phyloP scores from a whole-genome alignment of 805 yeast genomes.

The Wickerhamomyces silvicola region DNA sequence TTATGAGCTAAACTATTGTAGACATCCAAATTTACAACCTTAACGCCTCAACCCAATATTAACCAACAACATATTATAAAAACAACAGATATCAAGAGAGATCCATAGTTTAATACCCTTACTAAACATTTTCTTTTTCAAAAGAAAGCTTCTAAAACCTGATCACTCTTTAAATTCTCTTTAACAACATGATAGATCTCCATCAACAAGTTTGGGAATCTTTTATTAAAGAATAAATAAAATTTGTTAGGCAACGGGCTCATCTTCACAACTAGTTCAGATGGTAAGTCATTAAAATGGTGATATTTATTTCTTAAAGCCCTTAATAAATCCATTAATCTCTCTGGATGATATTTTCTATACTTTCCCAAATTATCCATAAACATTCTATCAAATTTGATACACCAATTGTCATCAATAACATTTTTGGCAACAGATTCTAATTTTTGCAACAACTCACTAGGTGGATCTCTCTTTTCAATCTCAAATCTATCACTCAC shows the following conservation, averaged over 20 bases:
- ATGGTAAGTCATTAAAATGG: conserved; percentile 87
- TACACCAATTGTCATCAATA: conserved; percentile 72
- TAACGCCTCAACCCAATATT: no score
- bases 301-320: conserved; percentile 92
- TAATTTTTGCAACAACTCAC: conserved; percentile 45
- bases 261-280: conserved; percentile 53
- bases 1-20: no score
- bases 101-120: no score
- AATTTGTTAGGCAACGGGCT: conserved; percentile 83
- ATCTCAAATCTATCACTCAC: conserved; percentile 89
- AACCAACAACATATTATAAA: no score
- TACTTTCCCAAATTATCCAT: conserved; percentile 84
- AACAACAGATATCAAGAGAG: no score
- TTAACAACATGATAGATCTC: conserved; percentile 60
- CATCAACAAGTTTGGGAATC: conserved; percentile 78
- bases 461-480: conserved; percentile 76
- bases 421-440: conserved; percentile 47
- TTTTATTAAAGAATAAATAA: conserved; percentile 62
- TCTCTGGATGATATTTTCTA: conserved; percentile 75
- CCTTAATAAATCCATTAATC: conserved; percentile 77
- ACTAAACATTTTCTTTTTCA: conserved; percentile 2
- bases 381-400: conserved; percentile 61
- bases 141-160: conserved; percentile 43
- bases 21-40: no score
- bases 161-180: conserved; percentile 56